Evolutionary conservation across 495 filamentous ascomycete genomes (phyloP).

Genomic region (Beverwykella pulmonaria): DNA sequence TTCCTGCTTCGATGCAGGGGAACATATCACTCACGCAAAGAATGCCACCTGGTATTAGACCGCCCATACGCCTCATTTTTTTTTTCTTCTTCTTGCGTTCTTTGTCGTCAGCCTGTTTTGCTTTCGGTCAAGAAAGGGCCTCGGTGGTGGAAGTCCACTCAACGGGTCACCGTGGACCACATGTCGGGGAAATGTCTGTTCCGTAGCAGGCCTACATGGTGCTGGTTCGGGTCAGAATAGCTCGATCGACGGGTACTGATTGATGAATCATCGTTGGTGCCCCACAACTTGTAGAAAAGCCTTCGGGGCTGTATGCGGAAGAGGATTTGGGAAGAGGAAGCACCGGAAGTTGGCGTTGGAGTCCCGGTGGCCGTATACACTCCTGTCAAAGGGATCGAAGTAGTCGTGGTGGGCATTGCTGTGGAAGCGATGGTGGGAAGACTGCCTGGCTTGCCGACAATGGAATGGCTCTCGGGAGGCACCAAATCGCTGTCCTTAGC

Average conservation of each 20-base stretch:
- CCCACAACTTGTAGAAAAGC: not conserved
- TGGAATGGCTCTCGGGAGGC: constrained; percentile 42
- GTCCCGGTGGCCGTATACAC: constrained; percentile 47
- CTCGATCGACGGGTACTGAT: not conserved
- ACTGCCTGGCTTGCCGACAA: constrained; percentile 45
- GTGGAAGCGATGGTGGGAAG: constrained; percentile 10
- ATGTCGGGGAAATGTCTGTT: too few species aligned
- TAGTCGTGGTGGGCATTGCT: constrained; percentile 10
- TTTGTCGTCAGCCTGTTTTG: too few species aligned
- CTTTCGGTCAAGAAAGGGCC: too few species aligned
- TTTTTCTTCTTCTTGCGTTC: too few species aligned
- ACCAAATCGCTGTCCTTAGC: constrained; percentile 49
- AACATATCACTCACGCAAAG: not conserved
- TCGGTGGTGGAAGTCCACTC: too few species aligned
- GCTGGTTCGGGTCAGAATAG: not conserved
- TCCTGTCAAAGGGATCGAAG: constrained; percentile 38
- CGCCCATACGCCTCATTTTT: not conserved
- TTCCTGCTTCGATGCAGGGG: not conserved
- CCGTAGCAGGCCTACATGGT: not conserved
- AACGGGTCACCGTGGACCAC: too few species aligned
- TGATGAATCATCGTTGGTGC: not conserved
- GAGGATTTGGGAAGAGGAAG: constrained; percentile 10
- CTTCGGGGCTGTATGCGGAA: not conserved
- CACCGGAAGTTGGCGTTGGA: constrained; percentile 35
- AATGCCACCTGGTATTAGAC: not conserved